Conservation (phyloP, 306 rosid genomes). For the Ziziphus jujuba region DNA sequence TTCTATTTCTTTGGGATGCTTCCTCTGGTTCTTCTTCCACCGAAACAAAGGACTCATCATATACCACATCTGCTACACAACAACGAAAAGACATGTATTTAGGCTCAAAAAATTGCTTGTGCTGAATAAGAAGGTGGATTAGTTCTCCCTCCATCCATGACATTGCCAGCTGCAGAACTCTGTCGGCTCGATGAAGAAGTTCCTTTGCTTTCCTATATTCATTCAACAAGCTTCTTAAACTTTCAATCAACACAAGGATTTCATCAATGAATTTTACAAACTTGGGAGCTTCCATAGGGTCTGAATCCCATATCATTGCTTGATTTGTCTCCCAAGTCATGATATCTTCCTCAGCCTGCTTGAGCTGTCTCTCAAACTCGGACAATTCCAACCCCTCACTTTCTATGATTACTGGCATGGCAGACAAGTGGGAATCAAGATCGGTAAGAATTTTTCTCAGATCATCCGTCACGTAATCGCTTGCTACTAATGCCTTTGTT, state of each 20-base stretch:
- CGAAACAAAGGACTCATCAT: slow-evolving; percentile 44
- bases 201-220: slow-evolving; percentile 39
- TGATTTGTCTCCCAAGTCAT: slow-evolving; percentile 43
- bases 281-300: slow-evolving; percentile 42
- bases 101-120: slow-evolving; percentile 54
- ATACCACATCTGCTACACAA: slow-evolving; percentile 30
- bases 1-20: slow-evolving; percentile 11
- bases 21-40: slow-evolving; percentile 41
- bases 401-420: slow-evolving; percentile 38
- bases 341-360: slow-evolving; percentile 39
- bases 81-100: slow-evolving; percentile 44
- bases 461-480: slow-evolving; percentile 38
- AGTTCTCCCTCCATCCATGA: slow-evolving; percentile 56
- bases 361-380: slow-evolving; percentile 42
- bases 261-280: slow-evolving; percentile 43
- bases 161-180: slow-evolving; percentile 56
- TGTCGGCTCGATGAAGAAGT: slow-evolving; percentile 42
- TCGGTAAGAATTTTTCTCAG: slow-evolving; percentile 53
- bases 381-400: slow-evolving; percentile 18
- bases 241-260: slow-evolving; percentile 39
- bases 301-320: slow-evolving; percentile 42
- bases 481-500: slow-evolving; percentile 48
- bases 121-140: slow-evolving; percentile 45
- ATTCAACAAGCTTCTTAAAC: slow-evolving; percentile 30
- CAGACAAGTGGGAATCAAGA: slow-evolving; percentile 53